These are phyloP conservation scores for Penicillium sp. DNA, from an alignment of 2,329 filamentous ascomycete species.

Conservation along the genomic window DNA sequence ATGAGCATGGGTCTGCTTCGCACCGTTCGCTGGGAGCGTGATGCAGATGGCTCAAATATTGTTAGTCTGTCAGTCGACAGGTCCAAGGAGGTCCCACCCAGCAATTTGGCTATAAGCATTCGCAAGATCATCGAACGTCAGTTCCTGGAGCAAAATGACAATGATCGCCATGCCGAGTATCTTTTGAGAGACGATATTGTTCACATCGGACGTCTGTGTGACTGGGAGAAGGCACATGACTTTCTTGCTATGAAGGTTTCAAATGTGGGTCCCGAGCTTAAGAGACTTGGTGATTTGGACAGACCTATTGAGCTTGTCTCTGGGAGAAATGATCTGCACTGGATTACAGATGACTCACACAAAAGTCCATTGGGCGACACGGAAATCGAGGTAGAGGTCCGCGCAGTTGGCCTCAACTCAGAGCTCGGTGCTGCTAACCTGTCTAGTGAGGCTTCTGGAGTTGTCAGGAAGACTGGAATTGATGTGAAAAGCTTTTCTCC, in stretches of 20 bases:
- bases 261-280: slow-evolving; percentile 1
- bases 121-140: slow-evolving; percentile 11
- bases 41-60: slow-evolving; percentile 17
- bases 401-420: slow-evolving; percentile 12
- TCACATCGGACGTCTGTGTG: slow-evolving; percentile 16
- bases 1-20: slow-evolving; percentile 19
- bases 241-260: slow-evolving; percentile 13
- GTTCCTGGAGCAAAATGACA: slow-evolving; percentile 3
- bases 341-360: slow-evolving; percentile 8
- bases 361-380: not conserved
- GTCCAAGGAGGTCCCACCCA: not conserved
- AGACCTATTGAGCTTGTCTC: slow-evolving; percentile 7
- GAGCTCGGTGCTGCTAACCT: not conserved
- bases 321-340: not conserved
- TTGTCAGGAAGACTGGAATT: slow-evolving; percentile 7
- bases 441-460: slow-evolving; percentile 15
- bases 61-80: slow-evolving; percentile 9
- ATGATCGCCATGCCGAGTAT: slow-evolving; percentile 19
- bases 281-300: slow-evolving; percentile 4
- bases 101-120: not conserved
- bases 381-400: slow-evolving; percentile 11
- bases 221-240: slow-evolving; percentile 9
- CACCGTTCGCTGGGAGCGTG: slow-evolving; percentile 20
- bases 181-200: slow-evolving; percentile 8
- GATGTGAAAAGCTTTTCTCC: slow-evolving; percentile 1